Evolutionary conservation across 768 basidiomycete genomes (phyloP), one percentile per base, ranked within the genome.

Genomic region (Boletus sp.): DNA sequence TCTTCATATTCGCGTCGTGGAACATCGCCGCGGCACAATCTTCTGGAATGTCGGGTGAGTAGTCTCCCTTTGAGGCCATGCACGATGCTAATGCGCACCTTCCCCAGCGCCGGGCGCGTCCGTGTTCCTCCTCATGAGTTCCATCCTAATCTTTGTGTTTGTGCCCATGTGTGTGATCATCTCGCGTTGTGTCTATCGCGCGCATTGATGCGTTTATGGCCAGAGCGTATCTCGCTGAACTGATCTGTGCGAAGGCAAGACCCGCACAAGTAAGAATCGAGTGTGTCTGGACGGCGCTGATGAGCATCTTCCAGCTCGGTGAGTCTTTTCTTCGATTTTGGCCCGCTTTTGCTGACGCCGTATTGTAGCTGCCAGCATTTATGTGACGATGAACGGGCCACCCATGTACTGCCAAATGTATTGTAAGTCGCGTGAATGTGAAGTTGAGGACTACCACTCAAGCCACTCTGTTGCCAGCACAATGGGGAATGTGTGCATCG

Each of bases 1-100:
- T 78, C 7, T 64, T 86, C 41, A 76, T 79, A 24, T 85, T 86
- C 59, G 78, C 84, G 7, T 75, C 78, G 39, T 87, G 84, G 85
- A 83, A 83, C 63, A 68, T 84, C 20, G 70, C 71, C 49, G 72
- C 75, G 15, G 73, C 75, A 18, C 69, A 63, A 50, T 68, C 71
- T 10, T 65, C 67, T 11, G 74, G 72, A 4, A 50, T 71, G 54
- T 64, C 74, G 57, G 73, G 83, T 82, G 59, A 54, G 75, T 51
- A 28, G 40, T 28, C 36, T 29, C 47, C 14, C 24, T 12, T 47
- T 52, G 35, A 51, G 20, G 46, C 46, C 46, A 24, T 24, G 20
- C 44, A 51, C 6, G 28, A 42, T 41, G 44, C 50, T 52, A 30
- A 57, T 15, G 29, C 17, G 28, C 50, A 14, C 8, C 24, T 50